Base-by-base conservation (phyloP, 163 green algal genomes). In the Scenedesmus sp. region DNA sequence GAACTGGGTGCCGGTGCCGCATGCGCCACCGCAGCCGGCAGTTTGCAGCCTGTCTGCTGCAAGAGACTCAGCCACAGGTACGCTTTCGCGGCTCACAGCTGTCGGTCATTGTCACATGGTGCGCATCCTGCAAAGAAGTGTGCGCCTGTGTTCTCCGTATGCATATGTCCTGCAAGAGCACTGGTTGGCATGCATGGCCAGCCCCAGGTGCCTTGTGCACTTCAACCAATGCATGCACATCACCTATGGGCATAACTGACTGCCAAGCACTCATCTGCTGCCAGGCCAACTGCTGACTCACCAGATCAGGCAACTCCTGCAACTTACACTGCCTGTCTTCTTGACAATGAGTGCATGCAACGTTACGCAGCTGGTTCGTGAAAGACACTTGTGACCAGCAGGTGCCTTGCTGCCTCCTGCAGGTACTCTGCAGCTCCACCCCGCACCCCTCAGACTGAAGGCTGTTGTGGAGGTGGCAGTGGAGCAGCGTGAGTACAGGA, bases 1-100 rank as follows among this genome's bases (percentile, higher is more conserved):
- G 72, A 81, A 90, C 49, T 90, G 70, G 70, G 72, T 90, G 33
- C 86, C 86, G 12, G 70, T 85, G 70, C 86, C 86, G 24, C 72
- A 86, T 30, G 24, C 73, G 16, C 43, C 72, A 44, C 86, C 86
- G 9, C 43, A 76, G 42, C 86, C 86, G 33, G 30, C 33, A 44
- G 49, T 20, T 44, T 53, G 42, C 12, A 78, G 35, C 20, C 72
- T 90, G 13, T n/a, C 70, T 59, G 70, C 46, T 13, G 76, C 40
- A 44, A 51, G 85, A 2, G 43, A 73, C 35, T 42, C 26, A 24
- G 65, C 15, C 43, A 76, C 65, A 76, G 65, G 65, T 76, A 37
- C 16, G 65, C 12, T 40, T n/a, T n/a, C n/a, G n/a, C n/a, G n/a
- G 26, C 30, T 76, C 9, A 76, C 56, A 33, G 49, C 49, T 70